Evolutionary conservation across 768 basidiomycete genomes (phyloP).

Genomic region (Jaapia argillacea): DNA sequence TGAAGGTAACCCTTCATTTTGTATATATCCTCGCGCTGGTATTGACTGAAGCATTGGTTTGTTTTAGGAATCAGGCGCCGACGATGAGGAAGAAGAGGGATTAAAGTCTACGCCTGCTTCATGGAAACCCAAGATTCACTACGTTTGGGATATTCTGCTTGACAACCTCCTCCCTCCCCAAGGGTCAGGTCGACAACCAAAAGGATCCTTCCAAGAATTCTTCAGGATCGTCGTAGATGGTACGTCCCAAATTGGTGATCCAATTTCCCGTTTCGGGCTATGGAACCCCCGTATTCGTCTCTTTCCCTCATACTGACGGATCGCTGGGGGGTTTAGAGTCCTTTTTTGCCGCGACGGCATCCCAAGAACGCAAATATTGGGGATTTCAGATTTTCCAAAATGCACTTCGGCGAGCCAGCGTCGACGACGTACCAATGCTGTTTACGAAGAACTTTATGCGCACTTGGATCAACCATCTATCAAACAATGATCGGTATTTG

Average conservation of each 20-base stretch:
- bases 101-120: constrained; percentile 23
- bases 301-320: constrained; percentile 1
- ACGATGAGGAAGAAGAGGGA: constrained; percentile 18
- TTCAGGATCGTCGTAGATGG: constrained; percentile 89
- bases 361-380: constrained; percentile 86
- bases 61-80: constrained; percentile 38
- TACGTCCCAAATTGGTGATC: constrained; percentile 22
- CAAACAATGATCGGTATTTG: constrained; percentile 77
- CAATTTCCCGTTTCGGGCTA: not conserved
- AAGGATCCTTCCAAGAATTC: constrained; percentile 80
- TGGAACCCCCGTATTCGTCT: not conserved
- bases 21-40: constrained; percentile 5
- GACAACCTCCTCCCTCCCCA: constrained; percentile 56
- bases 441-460: constrained; percentile 96
- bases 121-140: constrained; percentile 90
- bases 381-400: constrained; percentile 90
- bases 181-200: constrained; percentile 23
- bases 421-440: constrained; percentile 68
- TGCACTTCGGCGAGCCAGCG: constrained; percentile 56
- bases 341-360: constrained; percentile 75
- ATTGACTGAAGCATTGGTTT: constrained; percentile 1
- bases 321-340: no score
- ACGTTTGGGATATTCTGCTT: constrained; percentile 81
- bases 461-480: constrained; percentile 93
- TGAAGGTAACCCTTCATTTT: constrained; percentile 52